phyloP scores from a whole-genome alignment of 2,329 filamentous ascomycete genomes.

The Alternaria atra region DNA sequence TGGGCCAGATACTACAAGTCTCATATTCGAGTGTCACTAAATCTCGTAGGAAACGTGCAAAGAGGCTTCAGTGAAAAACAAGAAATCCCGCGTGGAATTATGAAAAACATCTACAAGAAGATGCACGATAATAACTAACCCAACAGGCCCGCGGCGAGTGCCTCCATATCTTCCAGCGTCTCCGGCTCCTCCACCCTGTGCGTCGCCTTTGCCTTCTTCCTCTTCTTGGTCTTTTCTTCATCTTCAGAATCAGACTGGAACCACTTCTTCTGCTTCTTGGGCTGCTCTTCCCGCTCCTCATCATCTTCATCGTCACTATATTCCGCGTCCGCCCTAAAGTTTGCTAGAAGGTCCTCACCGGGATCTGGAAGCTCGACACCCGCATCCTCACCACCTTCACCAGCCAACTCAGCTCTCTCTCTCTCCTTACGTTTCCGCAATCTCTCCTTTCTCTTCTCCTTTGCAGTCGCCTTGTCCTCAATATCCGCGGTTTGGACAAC shows the following conservation, averaged over 20 bases:
- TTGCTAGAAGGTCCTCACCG: slow-evolving; percentile 53
- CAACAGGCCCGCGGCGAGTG: slow-evolving; percentile 76
- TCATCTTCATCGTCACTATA: slow-evolving; percentile 51
- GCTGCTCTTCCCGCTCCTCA: slow-evolving; percentile 56
- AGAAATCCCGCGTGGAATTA: neutral
- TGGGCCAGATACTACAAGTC: no score
- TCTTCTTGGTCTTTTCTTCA: slow-evolving; percentile 52
- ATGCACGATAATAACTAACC: slow-evolving; percentile 33
- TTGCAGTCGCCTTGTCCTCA: slow-evolving; percentile 81
- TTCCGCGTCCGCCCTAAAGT: slow-evolving; percentile 54
- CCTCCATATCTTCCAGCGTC: slow-evolving; percentile 81
- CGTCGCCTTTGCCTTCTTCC: slow-evolving; percentile 61
- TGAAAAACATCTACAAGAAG: neutral
- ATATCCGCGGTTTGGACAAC: slow-evolving; percentile 79
- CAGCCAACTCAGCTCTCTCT: slow-evolving; percentile 61
- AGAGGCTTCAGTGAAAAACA: neutral
- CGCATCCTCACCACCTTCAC: slow-evolving; percentile 21
- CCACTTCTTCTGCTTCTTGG: slow-evolving; percentile 80
- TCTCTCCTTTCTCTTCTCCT: slow-evolving; percentile 81
- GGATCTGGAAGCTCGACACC: slow-evolving; percentile 44
- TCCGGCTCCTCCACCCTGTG: slow-evolving; percentile 74
- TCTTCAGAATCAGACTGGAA: slow-evolving; percentile 73
- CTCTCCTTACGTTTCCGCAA: slow-evolving; percentile 75
- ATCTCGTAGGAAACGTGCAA: neutral
- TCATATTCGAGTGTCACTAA: neutral